phyloP scores from a whole-genome alignment of 2,329 filamentous ascomycete genomes.

The Colletotrichum sp. region DNA sequence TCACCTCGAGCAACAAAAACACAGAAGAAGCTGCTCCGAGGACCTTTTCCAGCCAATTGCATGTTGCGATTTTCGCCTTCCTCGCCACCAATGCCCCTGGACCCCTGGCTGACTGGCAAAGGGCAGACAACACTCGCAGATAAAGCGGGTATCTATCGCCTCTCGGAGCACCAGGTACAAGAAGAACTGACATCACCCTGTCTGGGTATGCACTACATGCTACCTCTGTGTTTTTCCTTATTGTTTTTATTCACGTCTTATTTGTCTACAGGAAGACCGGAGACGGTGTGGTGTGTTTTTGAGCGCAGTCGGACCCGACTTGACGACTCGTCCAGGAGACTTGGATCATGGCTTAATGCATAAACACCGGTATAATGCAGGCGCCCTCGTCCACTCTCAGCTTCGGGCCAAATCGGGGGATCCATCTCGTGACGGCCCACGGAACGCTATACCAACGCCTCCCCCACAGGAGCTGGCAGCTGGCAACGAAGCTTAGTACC shows the following conservation, averaged over 20 bases:
- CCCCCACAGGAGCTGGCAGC: conserved; percentile 2
- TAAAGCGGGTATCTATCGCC: conserved; percentile 1
- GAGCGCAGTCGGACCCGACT: not conserved
- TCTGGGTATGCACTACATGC: not conserved
- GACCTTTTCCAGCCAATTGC: not conserved
- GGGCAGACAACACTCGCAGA: conserved; percentile 12
- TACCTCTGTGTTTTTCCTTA: not conserved
- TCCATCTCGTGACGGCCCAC: conserved; percentile 7
- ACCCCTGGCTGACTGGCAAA: conserved; percentile 4
- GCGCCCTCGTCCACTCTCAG: not conserved
- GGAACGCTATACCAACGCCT: conserved; percentile 12
- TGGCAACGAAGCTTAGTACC: not conserved
- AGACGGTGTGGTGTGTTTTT: not conserved
- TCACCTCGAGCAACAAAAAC: not conserved
- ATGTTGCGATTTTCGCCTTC: not conserved
- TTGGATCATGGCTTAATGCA: conserved; percentile 9
- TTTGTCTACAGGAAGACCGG: not conserved
- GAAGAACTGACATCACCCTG: conserved; percentile 12
- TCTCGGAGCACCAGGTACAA: not conserved
- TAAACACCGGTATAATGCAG: not conserved
- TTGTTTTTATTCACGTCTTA: not conserved
- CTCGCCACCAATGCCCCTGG: not conserved
- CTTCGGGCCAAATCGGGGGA: not conserved
- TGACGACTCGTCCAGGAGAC: not conserved
- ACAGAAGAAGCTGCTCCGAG: not conserved